Evolutionary conservation across 495 filamentous ascomycete species (phyloP), one percentile per base, ranked within the genome.

Genomic region (Podospora didyma): DNA sequence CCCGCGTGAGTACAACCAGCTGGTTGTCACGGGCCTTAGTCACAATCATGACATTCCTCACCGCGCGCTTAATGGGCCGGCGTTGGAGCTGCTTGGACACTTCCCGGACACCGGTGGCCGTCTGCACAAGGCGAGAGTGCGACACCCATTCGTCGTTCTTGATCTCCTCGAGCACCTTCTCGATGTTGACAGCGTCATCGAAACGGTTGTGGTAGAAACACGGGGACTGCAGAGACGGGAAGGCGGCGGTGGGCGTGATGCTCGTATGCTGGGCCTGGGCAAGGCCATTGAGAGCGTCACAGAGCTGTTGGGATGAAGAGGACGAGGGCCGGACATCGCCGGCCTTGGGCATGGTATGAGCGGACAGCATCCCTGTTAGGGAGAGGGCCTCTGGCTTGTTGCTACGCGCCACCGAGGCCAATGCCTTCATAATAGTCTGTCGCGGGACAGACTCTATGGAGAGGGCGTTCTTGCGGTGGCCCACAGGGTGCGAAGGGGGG

Each of bases 141-240:
- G 90, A 95, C 67, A 95, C 83, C 74, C 82, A 91, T 58, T 96
- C 91, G 69, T 96, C 90, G 49, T 88, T 89, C 65, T 81, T 79
- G 46, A 97, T 95, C 74, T 98, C 94, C 69, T 97, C 94, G 1
- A 98, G 79, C 2, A 98, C 92, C 68, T 88, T 95, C 53, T 95
- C 89, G 44, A 97, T 87, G 70, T 98, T 92, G 59, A 98, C 89
- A 7, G 92, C 92, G 68, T 96, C 90, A 56, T 96, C 94, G 67
- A 98, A 97, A 41, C 91, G 82, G 72, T 92, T 87, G 72, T 98
- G 94, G 79, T 96, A 97, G 73, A 93, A 97, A 73, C 95, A 97
- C 0, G 94, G 94, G 37, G 90, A 95, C 65, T 93, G 87, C 22
- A 97, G 74, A 4, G 81, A 76, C 17, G 82, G 77, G 58, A 89